Evolutionary conservation across 1,284 basidiomycete species (phyloP).

Genomic region (Fistulina hepatica): DNA sequence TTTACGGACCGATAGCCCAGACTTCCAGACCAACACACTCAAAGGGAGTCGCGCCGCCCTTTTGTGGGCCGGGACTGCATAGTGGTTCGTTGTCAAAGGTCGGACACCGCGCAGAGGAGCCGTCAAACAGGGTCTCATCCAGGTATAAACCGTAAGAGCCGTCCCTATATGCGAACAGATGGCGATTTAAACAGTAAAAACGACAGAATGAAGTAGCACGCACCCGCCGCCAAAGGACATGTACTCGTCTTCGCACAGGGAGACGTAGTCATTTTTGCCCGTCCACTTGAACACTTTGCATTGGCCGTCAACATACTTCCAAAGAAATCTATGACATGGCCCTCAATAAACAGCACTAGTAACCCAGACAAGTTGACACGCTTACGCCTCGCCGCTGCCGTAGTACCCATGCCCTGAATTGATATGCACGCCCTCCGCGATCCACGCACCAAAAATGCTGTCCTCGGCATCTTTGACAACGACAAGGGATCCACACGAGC

Average conservation of each 20-base stretch:
- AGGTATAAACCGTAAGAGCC: conserved; percentile 85
- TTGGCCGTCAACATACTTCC: conserved; percentile 38
- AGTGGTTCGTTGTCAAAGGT: conserved; percentile 85
- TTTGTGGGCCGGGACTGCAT: conserved; percentile 39
- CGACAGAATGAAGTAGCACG: conserved; percentile 23
- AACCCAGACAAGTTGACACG: conserved; percentile 15
- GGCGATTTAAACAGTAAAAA: conserved; percentile 1
- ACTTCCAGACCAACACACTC: conserved; percentile 83
- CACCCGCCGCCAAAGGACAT: conserved; percentile 89
- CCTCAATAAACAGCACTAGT: neutral
- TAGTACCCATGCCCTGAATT: conserved; percentile 60
- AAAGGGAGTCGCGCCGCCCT: conserved; percentile 48
- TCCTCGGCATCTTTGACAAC: conserved; percentile 50
- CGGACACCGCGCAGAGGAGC: conserved; percentile 74
- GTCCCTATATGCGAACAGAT: conserved; percentile 37
- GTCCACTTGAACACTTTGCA: conserved; percentile 78
- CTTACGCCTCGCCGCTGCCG: conserved; percentile 79
- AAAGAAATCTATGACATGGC: conserved; percentile 64
- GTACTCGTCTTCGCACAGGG: conserved; percentile 70
- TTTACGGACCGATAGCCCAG: conserved; percentile 53
- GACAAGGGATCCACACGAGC: conserved; percentile 24
- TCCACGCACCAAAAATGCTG: conserved; percentile 68
- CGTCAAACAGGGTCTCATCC: conserved; percentile 74
- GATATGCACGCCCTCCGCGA: conserved; percentile 60
- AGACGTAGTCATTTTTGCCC: conserved; percentile 84